Base-by-base conservation (phyloP, 2,329 filamentous ascomycete species). In the Xylariaceae sp. region DNA sequence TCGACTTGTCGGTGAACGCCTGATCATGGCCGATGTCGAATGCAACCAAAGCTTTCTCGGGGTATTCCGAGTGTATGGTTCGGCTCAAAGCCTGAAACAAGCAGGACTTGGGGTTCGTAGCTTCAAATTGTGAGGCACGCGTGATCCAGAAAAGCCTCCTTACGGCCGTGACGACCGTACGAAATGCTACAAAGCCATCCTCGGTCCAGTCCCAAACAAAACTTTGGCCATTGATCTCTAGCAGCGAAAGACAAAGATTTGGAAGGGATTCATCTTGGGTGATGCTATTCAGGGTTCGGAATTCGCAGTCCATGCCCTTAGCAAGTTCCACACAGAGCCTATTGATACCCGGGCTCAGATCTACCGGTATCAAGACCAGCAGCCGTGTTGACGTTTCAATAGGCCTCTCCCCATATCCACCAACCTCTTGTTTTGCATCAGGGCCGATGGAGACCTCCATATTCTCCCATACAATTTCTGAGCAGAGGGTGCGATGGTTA, bases 21-120 rank as follows among this genome's bases (percentile, higher is more conserved):
- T 71, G 70, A 3, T 54, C 45, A 1, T 26, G 16, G 16, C 60
- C 64, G 4, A 81, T 40, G 48, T 82, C 79, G n/a, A 82, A 66
- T 0, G 75, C 77, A 10, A 76, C 67, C 16, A 82, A 70, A 0
- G 59, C 67, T 61, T 74, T 80, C 18, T 74, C 70, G 0, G 74
- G 69, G 56, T 81, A 75, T 45, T 83, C 81, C 0, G 81, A 83
- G 45, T 77, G 74, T 7, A 83, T 67, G 0, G 79, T 78, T 19
- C 81, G 73, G 1, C 77, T 73, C 16, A 83, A 65, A 1, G 76
- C 79, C n/a, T 78, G 65, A 19, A 81, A 72, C 0, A 75, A 71
- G 1, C 79, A 70, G 12, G 71, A 67, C 20, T 65, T 63, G 0
- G 79, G 78, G 16, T 71, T 40, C 29, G 47, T 14, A 65, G 67